Conservation (phyloP, 768 basidiomycete species). For the Gautieria morchelliformis region DNA sequence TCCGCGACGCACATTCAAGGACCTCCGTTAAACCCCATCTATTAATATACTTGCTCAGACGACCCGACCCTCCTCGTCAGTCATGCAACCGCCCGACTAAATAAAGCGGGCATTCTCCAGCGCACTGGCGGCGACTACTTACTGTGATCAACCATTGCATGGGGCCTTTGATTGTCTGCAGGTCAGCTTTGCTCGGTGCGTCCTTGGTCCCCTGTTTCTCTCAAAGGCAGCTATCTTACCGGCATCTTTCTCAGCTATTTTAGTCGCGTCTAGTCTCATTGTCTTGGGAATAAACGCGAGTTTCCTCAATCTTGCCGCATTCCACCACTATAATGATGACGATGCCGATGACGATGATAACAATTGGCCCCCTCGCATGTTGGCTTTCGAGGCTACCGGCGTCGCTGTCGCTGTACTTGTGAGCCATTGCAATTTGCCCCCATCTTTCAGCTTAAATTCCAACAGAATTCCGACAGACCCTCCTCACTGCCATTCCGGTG, state of each 20-base stretch:
- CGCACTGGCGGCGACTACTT: too few relatives aligned
- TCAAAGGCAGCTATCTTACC: neutral
- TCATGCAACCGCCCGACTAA: too few relatives aligned
- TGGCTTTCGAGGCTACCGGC: neutral
- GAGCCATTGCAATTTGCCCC: neutral
- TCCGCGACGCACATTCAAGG: too few relatives aligned
- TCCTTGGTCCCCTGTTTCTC: neutral
- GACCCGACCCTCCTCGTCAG: too few relatives aligned
- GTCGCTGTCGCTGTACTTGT: conserved; percentile 1
- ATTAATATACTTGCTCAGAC: too few relatives aligned
- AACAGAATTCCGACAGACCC: neutral
- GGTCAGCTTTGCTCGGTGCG: neutral
- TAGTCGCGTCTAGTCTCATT: neutral
- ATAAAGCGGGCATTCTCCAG: too few relatives aligned
- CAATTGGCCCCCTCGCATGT: neutral
- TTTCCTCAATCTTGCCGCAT: neutral
- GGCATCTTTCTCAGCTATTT: neutral
- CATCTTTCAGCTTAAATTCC: neutral
- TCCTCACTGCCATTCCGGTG: neutral
- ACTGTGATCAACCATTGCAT: neutral
- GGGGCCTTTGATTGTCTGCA: neutral
- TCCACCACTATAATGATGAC: neutral
- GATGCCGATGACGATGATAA: conserved; percentile 1
- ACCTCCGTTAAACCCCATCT: too few relatives aligned
- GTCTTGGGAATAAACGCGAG: conserved; percentile 1